Evolutionary conservation across 2,329 filamentous ascomycete genomes (phyloP), one percentile per base, ranked within the genome.

Genomic region (Sclerotinia spermophila): DNA sequence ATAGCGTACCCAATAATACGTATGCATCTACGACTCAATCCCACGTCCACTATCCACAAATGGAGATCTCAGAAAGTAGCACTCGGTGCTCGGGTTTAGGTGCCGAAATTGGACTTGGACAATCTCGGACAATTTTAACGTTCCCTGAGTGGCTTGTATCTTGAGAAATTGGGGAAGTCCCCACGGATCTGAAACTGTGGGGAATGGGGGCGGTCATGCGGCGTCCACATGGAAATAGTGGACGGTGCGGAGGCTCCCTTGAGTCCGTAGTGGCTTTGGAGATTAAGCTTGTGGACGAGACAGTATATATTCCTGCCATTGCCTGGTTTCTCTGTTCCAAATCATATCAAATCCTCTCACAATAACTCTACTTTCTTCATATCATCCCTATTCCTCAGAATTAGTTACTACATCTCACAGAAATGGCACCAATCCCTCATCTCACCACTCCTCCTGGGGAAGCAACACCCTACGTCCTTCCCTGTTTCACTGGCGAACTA

Each of bases 401-500:
- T n/a, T n/a, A n/a, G n/a, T n/a, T n/a, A n/a, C n/a, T n/a, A n/a
- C n/a, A n/a, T 30, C 38, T 5, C 19, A n/a, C 13, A 24, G 4
- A 27, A 30, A 65, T 65, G 44, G 44, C 38, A 7, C 45, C 59
- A 5, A 55, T 69, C 4, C 67, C 55, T 13, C 44, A 60, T 40
- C 55, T 68, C 67, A 30, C 44, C 15, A 64, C 59, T 40, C 67
- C 67, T 21, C 67, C 67, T 8, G 59, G 59, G 38, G 15, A 69
- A 64, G 27, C 67, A 40, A 64, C 48, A 30, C 48, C 56, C 5
- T 78, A 78, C 45, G 68, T 74, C 0, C 65, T 77, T 13, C 73
- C 74, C 10, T 74, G 71, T 61, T 75, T 71, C 65, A 71, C 67
- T 7, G 77, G 77, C 21, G 77, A 77, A 60, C 67, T 77, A 69